Percentiles rank a stretch among this genome's conserved stretches.
phyloP scores from a whole-genome alignment of 345 rosid species.

The Toxicodendron radicans region DNA sequence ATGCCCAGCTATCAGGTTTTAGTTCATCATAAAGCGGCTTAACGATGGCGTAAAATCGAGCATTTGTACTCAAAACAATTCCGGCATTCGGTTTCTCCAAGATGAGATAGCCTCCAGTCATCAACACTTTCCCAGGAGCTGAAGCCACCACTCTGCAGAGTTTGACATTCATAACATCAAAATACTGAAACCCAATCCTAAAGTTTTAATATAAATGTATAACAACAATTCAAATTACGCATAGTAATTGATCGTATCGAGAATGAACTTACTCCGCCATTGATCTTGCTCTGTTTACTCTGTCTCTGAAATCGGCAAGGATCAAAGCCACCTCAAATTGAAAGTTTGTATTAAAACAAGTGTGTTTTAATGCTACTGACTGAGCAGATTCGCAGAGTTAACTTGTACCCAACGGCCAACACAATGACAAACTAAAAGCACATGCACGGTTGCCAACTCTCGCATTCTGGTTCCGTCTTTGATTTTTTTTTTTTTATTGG shows the following conservation, averaged over 20 bases:
- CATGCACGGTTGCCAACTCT: too few relatives aligned
- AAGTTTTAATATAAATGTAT: too few relatives aligned
- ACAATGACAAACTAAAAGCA: neutral
- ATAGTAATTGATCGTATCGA: too few relatives aligned
- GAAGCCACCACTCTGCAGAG: constrained; percentile 52
- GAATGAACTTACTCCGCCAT: constrained; percentile 16
- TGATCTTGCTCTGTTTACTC: neutral
- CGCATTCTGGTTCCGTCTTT: neutral
- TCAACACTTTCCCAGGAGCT: constrained; percentile 97
- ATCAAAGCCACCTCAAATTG: too few relatives aligned
- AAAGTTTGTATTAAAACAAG: too few relatives aligned
- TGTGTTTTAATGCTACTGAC: too few relatives aligned
- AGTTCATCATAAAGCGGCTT: constrained; percentile 67
- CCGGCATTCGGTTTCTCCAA: constrained; percentile 96
- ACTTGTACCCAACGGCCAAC: neutral
- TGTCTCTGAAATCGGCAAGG: too few relatives aligned
- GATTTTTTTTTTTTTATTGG: too few relatives aligned
- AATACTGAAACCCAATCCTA: too few relatives aligned
- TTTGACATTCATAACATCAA: too few relatives aligned
- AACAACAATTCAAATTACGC: too few relatives aligned
- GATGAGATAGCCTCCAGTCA: constrained; percentile 91
- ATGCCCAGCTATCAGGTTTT: constrained; percentile 80
- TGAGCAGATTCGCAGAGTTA: neutral
- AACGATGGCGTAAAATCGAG: constrained; percentile 88
- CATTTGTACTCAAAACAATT: constrained; percentile 85